Evolutionary conservation across 75 land plant genomes (phyloP).

Genomic region (Selaginella moellendorffii): DNA sequence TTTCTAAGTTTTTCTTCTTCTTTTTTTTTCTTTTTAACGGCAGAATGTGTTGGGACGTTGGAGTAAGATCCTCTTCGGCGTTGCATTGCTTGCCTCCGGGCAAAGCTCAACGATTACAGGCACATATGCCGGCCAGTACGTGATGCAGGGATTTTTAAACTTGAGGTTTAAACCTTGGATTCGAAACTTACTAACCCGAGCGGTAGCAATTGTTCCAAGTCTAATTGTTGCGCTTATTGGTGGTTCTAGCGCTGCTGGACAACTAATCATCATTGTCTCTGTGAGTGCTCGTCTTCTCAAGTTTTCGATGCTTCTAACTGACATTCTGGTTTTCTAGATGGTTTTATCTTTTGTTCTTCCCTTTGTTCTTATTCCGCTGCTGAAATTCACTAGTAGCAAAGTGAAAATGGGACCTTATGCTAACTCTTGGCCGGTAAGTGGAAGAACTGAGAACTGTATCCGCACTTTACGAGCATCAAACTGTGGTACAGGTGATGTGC

Average conservation of each 20-base stretch:
- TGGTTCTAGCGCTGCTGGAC: neutral
- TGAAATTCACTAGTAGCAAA: conserved; percentile 8
- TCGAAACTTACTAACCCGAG: neutral
- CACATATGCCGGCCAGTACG: conserved; percentile 83
- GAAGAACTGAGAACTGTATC: neutral
- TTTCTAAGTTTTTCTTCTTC: neutral
- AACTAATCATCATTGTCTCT: conserved; percentile 2
- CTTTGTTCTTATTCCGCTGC: neutral
- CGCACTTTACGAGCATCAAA: neutral
- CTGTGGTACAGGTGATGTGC: neutral
- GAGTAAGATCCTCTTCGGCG: conserved; percentile 38
- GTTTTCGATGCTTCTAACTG: neutral
- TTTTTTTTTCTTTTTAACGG: neutral
- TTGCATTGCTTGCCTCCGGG: conserved; percentile 77
- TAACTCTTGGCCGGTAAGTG: neutral
- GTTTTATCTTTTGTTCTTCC: conserved; percentile 2
- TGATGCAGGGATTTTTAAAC: conserved; percentile 34
- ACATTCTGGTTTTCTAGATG: neutral
- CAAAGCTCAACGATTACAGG: conserved; percentile 93
- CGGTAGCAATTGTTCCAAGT: conserved; percentile 9
- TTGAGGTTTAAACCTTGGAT: conserved; percentile 2
- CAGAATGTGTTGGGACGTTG: conserved; percentile 3
- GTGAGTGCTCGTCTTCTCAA: neutral
- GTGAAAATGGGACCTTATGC: conserved; percentile 3
- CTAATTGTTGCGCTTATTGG: conserved; percentile 2